These are phyloP conservation scores for Lignosus rhinocerotis DNA, from an alignment of 1,284 basidiomycete genomes.

Conservation along the genomic window DNA sequence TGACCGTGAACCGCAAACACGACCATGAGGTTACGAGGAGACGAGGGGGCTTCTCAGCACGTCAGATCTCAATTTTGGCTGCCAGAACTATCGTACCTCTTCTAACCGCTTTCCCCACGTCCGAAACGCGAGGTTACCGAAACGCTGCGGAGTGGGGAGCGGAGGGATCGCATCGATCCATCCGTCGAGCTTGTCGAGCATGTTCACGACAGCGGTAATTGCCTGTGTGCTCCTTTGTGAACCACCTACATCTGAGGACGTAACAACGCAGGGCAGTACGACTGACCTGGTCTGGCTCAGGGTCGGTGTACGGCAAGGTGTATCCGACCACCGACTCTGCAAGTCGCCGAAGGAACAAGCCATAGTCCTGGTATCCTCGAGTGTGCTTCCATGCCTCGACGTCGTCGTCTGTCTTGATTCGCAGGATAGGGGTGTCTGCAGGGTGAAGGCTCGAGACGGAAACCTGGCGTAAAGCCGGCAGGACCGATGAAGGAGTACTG, in stretches of 20 bases:
- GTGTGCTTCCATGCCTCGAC: slow-evolving; percentile 69
- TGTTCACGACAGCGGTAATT: neutral
- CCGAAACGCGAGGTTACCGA: slow-evolving; percentile 93
- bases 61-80: neutral
- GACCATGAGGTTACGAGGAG: neutral
- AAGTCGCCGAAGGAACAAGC: slow-evolving; percentile 70
- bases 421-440: slow-evolving; percentile 31
- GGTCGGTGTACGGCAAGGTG: slow-evolving; percentile 42
- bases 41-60: slow-evolving; percentile 2
- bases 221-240: neutral
- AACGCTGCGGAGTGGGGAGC: slow-evolving; percentile 82
- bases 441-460: slow-evolving; percentile 36
- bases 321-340: slow-evolving; percentile 74
- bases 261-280: slow-evolving; percentile 1
- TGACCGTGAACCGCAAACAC: neutral
- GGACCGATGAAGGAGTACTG: slow-evolving; percentile 3
- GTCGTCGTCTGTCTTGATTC: slow-evolving; percentile 70
- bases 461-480: slow-evolving; percentile 46
- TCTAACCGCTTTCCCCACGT: slow-evolving; percentile 83
- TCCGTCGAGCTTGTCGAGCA: slow-evolving; percentile 64
- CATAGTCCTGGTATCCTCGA: slow-evolving; percentile 70
- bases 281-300: slow-evolving; percentile 40
- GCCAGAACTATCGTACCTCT: slow-evolving; percentile 51
- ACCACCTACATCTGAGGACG: neutral
- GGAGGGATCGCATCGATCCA: slow-evolving; percentile 89